These are phyloP conservation scores for Gynochthodes officinalis DNA, from an alignment of 257 asterid species.

Conservation along the genomic window DNA sequence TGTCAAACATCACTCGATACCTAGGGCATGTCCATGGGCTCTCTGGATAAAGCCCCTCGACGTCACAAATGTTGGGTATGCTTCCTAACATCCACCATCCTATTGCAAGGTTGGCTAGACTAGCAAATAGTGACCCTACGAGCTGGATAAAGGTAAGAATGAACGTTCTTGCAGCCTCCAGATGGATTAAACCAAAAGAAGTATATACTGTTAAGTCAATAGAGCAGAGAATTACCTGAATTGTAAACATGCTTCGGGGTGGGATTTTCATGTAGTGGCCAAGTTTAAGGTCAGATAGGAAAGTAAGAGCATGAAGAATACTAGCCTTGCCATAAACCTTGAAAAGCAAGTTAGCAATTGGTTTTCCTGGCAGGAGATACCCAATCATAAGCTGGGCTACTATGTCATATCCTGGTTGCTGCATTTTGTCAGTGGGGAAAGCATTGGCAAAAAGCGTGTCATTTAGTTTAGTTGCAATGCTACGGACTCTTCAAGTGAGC, in stretches of 20 bases:
- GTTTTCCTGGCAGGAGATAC: slow-evolving; percentile 84
- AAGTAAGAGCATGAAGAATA: slow-evolving; percentile 77
- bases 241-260: slow-evolving; percentile 77
- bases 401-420: slow-evolving; percentile 98
- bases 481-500: no score
- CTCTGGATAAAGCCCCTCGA: slow-evolving; percentile 39
- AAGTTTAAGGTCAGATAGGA: slow-evolving; percentile 83
- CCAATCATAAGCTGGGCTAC: slow-evolving; percentile 89
- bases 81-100: slow-evolving; percentile 32
- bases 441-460: no score
- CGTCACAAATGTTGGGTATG: slow-evolving; percentile 26
- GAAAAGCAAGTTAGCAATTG: slow-evolving; percentile 86
- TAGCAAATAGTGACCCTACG: slow-evolving; percentile 26
- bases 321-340: slow-evolving; percentile 86
- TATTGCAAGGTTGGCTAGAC: slow-evolving; percentile 19
- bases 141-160: slow-evolving; percentile 14
- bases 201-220: no score
- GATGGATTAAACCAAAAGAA: no score
- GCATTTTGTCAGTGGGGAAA: no score
- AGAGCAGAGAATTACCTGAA: slow-evolving; percentile 48
- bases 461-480: no score
- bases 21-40: slow-evolving; percentile 88
- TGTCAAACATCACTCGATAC: slow-evolving; percentile 59
- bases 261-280: slow-evolving; percentile 99
- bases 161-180: no score